Percentiles rank a stretch among this genome's conserved stretches.
phyloP scores from a whole-genome alignment of 2,329 filamentous ascomycete species.

The Purpureocillium takamizusanense region DNA sequence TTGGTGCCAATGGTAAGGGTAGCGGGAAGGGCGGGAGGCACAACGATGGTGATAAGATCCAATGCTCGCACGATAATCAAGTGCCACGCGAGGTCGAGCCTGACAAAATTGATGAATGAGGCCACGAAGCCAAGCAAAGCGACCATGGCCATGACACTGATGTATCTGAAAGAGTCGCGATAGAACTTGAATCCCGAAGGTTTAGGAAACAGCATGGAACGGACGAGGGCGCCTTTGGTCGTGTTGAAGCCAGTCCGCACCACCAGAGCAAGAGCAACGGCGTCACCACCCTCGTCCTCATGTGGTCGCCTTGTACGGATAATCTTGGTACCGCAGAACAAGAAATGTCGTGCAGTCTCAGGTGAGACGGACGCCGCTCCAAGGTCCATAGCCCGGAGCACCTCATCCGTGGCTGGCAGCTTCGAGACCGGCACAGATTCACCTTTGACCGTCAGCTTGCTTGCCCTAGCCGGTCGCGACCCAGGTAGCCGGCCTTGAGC shows the following conservation, averaged over 20 bases:
- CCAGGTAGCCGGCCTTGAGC: slow-evolving; percentile 18
- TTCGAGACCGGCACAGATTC: slow-evolving; percentile 98
- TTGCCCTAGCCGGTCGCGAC: neutral
- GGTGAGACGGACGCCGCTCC: slow-evolving; percentile 74
- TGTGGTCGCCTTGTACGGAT: slow-evolving; percentile 83
- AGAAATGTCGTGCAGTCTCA: slow-evolving; percentile 76
- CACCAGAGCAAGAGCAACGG: slow-evolving; percentile 83
- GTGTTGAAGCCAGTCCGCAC: slow-evolving; percentile 95
- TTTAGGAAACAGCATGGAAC: slow-evolving; percentile 98
- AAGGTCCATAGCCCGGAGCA: slow-evolving; percentile 67
- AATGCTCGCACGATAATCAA: slow-evolving; percentile 85
- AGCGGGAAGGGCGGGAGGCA: slow-evolving; percentile 87
- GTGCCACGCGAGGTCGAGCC: slow-evolving; percentile 75
- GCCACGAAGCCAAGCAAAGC: slow-evolving; percentile 80
- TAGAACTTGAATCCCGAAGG: slow-evolving; percentile 99
- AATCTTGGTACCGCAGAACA: slow-evolving; percentile 94
- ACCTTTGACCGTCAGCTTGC: slow-evolving; percentile 31
- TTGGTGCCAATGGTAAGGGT: slow-evolving; percentile 95
- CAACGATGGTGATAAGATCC: slow-evolving; percentile 94
- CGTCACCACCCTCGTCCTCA: slow-evolving; percentile 77
- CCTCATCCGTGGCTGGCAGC: slow-evolving; percentile 70
- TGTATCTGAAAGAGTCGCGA: slow-evolving; percentile 93
- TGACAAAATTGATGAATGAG: slow-evolving; percentile 88
- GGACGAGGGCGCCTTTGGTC: slow-evolving; percentile 89
- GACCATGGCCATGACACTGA: slow-evolving; percentile 87